A percentile compares a stretch with the other conserved stretches of the same genome.
phyloP scores from a whole-genome alignment of 345 rosid genomes.

The rapeseed (Brassica napus) region Da-Ae NC_063452.1:4047001-4047500 shows the following conservation, averaged over 20 bases:
- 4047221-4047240: not conserved
- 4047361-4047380: constrained; percentile 6
- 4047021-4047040: too few species aligned
- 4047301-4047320: not conserved
- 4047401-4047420: constrained; percentile 36
- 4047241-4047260: not conserved
- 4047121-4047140: too few species aligned
- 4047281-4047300: not conserved
- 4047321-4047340: constrained; percentile 20
- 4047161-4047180: too few species aligned
- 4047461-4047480: constrained; percentile 25
- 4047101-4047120: too few species aligned
- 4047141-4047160: too few species aligned
- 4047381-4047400: constrained; percentile 5
- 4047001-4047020: too few species aligned
- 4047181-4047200: not conserved
- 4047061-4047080: too few species aligned
- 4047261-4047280: not conserved
- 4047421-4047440: constrained; percentile 23
- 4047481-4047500: constrained; percentile 25
- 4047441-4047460: constrained; percentile 29
- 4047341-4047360: constrained; percentile 16
- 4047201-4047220: not conserved
- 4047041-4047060: too few species aligned
- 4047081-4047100: too few species aligned